These are phyloP conservation scores for Terfezia boudieri DNA, from an alignment of 495 filamentous ascomycete genomes.

Conservation along the genomic window DNA sequence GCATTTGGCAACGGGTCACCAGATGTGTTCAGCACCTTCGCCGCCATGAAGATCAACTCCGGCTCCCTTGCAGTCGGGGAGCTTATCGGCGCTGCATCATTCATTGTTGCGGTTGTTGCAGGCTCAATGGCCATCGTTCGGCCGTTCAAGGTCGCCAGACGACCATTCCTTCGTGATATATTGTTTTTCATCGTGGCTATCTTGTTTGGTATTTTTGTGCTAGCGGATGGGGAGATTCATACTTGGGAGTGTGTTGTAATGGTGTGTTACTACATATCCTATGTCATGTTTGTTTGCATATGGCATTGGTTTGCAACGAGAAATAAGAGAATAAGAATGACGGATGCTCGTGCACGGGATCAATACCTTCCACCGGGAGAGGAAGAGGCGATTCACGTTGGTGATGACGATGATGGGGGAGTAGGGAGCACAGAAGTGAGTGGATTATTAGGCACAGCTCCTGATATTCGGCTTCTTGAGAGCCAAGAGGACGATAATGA, in stretches of 20 bases:
- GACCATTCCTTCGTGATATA: constrained; percentile 80
- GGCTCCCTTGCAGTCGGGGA: constrained; percentile 91
- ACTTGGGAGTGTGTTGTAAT: constrained; percentile 77
- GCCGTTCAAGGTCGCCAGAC: constrained; percentile 72
- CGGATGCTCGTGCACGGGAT: constrained; percentile 45
- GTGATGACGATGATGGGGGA: constrained; percentile 51
- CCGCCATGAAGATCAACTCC: constrained; percentile 89
- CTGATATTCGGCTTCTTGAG: constrained; percentile 58
- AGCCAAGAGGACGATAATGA: constrained; percentile 36
- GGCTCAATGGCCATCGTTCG: constrained; percentile 94
- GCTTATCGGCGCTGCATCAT: constrained; percentile 81
- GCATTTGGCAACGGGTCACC: constrained; percentile 98
- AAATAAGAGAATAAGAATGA: constrained; percentile 33
- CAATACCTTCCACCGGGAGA: constrained; percentile 49
- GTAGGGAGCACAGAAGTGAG: constrained; percentile 30
- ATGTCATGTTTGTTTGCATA: constrained; percentile 65
- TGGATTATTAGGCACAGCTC: constrained; percentile 24
- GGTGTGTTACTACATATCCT: constrained; percentile 82
- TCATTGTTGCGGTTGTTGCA: constrained; percentile 91
- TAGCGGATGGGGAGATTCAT: constrained; percentile 64
- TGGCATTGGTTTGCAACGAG: constrained; percentile 75
- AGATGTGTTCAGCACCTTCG: constrained; percentile 96
- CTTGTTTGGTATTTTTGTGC: constrained; percentile 64
- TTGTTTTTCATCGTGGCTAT: constrained; percentile 81
- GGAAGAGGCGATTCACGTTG: constrained; percentile 42